These are phyloP conservation scores for Leishmania arabica DNA, from an alignment of 208 protist species.

Conservation along the genomic window DNA sequence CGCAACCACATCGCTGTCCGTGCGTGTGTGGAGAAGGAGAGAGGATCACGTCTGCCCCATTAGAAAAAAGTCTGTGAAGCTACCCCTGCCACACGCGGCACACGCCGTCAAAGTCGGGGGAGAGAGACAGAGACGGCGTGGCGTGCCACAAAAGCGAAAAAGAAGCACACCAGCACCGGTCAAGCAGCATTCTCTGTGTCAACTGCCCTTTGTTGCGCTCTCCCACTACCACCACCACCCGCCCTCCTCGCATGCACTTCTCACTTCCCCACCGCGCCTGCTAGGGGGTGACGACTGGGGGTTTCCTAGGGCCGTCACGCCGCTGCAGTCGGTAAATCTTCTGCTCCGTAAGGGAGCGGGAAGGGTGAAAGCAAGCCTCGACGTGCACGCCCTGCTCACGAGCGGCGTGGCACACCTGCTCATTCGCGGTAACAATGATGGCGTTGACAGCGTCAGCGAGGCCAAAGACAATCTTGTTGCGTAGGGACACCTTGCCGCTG, in stretches of 20 bases:
- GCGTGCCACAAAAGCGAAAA: neutral
- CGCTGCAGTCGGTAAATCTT: conserved; percentile 45
- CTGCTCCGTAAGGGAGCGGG: conserved; percentile 69
- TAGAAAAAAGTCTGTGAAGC: neutral
- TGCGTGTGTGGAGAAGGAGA: too few relatives aligned
- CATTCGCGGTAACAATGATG: conserved; percentile 57
- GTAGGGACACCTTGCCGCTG: conserved; percentile 39
- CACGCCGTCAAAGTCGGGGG: neutral
- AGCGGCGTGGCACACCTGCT: conserved; percentile 49
- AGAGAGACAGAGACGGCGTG: neutral
- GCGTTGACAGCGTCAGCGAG: conserved; percentile 54
- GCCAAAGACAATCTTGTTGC: conserved; percentile 73
- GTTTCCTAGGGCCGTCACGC: conserved; percentile 44
- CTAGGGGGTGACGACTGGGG: conserved; percentile 33
- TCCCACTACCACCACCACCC: too few relatives aligned
- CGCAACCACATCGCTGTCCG: neutral
- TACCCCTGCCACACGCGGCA: neutral
- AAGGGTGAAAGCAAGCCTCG: conserved; percentile 50
- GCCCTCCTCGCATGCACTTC: neutral
- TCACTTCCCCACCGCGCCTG: neutral
- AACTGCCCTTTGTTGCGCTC: too few relatives aligned
- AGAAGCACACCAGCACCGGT: neutral
- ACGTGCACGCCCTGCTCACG: conserved; percentile 49
- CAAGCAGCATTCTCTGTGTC: neutral
- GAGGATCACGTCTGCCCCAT: too few relatives aligned